Conservation (phyloP, 768 basidiomycete genomes). For the Sutorius australiensis region DNA sequence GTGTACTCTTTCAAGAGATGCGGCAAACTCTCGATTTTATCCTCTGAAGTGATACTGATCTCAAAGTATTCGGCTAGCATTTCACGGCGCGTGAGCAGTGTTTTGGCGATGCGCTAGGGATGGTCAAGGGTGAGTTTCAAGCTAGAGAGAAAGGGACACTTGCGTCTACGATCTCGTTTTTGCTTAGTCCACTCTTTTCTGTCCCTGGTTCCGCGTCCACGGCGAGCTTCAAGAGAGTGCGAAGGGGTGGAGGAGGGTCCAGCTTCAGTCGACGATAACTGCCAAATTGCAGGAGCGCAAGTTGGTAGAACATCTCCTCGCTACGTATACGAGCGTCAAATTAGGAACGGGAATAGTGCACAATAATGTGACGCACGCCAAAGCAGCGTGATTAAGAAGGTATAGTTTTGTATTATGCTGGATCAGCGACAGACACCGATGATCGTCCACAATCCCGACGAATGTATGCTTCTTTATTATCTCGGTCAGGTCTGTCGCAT, state of each 20-base stretch:
- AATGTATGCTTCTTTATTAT: constrained; percentile 86
- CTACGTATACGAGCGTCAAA: constrained; percentile 36
- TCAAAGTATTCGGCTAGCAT: constrained; percentile 96
- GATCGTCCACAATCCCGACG: constrained; percentile 83
- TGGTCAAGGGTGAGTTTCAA: background rate
- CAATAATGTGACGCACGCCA: constrained; percentile 58
- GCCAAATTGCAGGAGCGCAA: constrained; percentile 89
- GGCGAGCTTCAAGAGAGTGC: constrained; percentile 70
- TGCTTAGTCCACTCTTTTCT: constrained; percentile 48
- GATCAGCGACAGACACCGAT: constrained; percentile 71
- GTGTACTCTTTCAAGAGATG: constrained; percentile 82
- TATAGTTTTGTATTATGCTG: constrained; percentile 89
- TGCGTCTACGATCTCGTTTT: constrained; percentile 69
- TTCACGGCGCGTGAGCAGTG: constrained; percentile 56
- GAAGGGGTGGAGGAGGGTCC: constrained; percentile 76
- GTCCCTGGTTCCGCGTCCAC: constrained; percentile 62
- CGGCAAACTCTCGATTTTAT: constrained; percentile 73
- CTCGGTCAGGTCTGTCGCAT: constrained; percentile 64
- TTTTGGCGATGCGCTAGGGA: constrained; percentile 59
- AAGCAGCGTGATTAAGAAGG: constrained; percentile 77
- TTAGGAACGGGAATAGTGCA: background rate
- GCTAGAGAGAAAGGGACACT: constrained; percentile 17
- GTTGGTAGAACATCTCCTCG: constrained; percentile 93
- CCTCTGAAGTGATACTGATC: constrained; percentile 61
- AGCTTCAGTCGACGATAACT: constrained; percentile 71